Evolutionary conservation across 2,329 filamentous ascomycete species (phyloP), one percentile per base, ranked within the genome.

Genomic region (Aspergillus sp.): DNA sequence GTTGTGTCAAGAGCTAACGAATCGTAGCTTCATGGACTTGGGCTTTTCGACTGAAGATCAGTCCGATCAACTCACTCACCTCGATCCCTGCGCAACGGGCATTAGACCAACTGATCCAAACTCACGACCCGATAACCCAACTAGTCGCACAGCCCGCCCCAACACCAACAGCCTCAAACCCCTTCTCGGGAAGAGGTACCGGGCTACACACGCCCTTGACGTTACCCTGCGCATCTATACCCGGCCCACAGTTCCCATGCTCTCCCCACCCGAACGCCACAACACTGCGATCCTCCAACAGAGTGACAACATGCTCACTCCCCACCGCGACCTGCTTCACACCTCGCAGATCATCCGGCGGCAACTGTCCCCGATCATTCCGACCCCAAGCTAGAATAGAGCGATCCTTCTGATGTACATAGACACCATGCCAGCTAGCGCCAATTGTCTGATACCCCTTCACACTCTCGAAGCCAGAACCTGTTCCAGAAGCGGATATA

Each of bases 201-300:
- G 86, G 79, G 72, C 89, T 93, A 82, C 85, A 91, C 62, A 82
- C 82, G 9, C 85, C 89, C 66, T 89, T 89, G 50, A 93, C 87
- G 76, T 91, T 86, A 54, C 87, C 87, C 64, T 84, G 80, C 19
- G 83, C 80, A 64, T 87, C 86, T 13, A 79, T 81, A 47, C 84
- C 81, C 41, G 87, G 85, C 3, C 95, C 95, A 75, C 95, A 99
- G 74, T 99, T 99, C 1, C 95, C 95, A 78, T 99, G 95, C 77
- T 98, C 94, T 2, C 93, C 93, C 95, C 95, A 99, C 22, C 95
- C 95, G 92, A 94, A 98, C 1, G 91, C 86, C 53, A 96, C 78
- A 1, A 97, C 87, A 54, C 89, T 85, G 1, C 87, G 87, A 22
- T 84, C 81, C 9, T 78, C 79, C 0, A 90, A 87, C 28, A 94